Conservation (phyloP, 148 eudicot genomes). For the Rhododendron ferrugineum region DNA sequence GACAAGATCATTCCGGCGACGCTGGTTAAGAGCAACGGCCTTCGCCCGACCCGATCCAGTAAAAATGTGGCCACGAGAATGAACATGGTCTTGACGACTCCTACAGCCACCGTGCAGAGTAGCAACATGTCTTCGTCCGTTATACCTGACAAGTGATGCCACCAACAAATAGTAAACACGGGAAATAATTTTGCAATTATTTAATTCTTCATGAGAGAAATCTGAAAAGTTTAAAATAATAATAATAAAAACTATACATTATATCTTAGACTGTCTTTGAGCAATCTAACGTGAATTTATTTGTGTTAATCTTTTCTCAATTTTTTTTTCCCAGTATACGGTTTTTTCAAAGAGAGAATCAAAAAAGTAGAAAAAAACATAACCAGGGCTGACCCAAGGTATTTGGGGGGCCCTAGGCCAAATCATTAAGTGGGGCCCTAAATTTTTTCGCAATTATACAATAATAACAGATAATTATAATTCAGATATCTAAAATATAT, state of each 20-base stretch:
- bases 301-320: not conserved
- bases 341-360: not conserved
- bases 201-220: too few relatives aligned
- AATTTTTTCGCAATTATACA: too few relatives aligned
- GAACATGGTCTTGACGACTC: constrained; percentile 26
- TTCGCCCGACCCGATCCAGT: constrained; percentile 29
- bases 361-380: too few relatives aligned
- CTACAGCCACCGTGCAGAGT: constrained; percentile 34
- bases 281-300: not conserved
- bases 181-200: too few relatives aligned
- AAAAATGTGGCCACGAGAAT: constrained; percentile 34
- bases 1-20: constrained; percentile 21
- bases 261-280: not conserved
- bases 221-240: too few relatives aligned
- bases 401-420: too few relatives aligned
- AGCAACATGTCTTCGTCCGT: constrained; percentile 7
- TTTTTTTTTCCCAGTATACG: not conserved
- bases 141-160: constrained; percentile 14
- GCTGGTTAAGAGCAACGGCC: constrained; percentile 27
- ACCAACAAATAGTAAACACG: not conserved
- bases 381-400: too few relatives aligned
- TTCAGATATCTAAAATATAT: too few relatives aligned
- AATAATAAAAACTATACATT: not conserved
- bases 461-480: too few relatives aligned
- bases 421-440: too few relatives aligned